A percentile compares a stretch with the other conserved stretches of the same genome.
Evolutionary conservation across 176 grass and related monocot species (phyloP).

Genomic region (Hordeum vulgare): MorexV3_pseudomolecules_assembly NC_058518.1:70305785-70306284

Average conservation of each 20-base stretch:
- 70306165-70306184: conserved; percentile 23
- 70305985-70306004: conserved; percentile 67
- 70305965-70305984: conserved; percentile 83
- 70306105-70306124: conserved; percentile 84
- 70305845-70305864: background rate
- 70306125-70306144: conserved; percentile 93
- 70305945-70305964: conserved; percentile 93
- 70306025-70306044: background rate
- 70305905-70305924: conserved; percentile 73
- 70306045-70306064: conserved; percentile 39
- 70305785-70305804: conserved; percentile 54
- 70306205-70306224: background rate
- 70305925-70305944: conserved; percentile 77
- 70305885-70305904: conserved; percentile 54
- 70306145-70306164: conserved; percentile 80
- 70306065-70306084: conserved; percentile 93
- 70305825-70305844: background rate
- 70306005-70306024: conserved; percentile 1
- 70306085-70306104: conserved; percentile 73
- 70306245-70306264: background rate
- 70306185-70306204: background rate
- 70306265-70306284: background rate
- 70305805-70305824: background rate
- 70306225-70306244: background rate
- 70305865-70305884: background rate